Base-by-base conservation (phyloP, 495 filamentous ascomycete species). In the Neurospora cerealis region DNA sequence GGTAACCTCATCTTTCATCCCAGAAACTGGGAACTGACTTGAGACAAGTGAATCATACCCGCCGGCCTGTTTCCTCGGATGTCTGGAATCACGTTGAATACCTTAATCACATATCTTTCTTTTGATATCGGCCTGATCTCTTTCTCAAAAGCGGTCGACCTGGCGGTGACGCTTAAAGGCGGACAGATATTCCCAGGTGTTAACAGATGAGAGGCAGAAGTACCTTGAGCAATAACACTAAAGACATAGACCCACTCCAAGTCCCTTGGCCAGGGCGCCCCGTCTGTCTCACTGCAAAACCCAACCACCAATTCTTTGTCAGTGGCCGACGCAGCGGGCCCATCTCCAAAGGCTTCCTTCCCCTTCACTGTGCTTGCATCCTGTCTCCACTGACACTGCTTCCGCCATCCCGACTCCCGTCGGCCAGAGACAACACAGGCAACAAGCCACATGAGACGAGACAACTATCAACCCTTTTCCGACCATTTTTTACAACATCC, bases 301-400 rank as follows among this genome's bases (percentile, higher is more conserved):
- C 72, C 73, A 75, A 71, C 72, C 77, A 60, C 75, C 74, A 74
- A 79, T 77, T 76, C 78, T 71, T 75, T 75, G 73, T 75, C 77
- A 54, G 46, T 54, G 46, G 24, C 28, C 54, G 28, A 62, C 24
- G 24, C 54, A 62, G 54, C 54, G 54, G 54, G 54, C 54, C 54
- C 54, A 62, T 34, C 54, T 62, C 54, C 54, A 62, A 32, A 62
- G 54, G 13, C 46, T 44, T 46, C 39, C 39, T 42, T 44, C 38
- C 70, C 69, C 60, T 70, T 71, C 34, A 39, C 48, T 54, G 46
- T 48, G 46, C 46, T 48, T 24, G 46, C 69, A 44, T 48, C 41
- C 38, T 60, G 48, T 66, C 69, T 70, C 75, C 73, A 72, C 66
- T 38, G 54, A 66, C 42, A 66, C 48, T 42, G 40, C 62, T 71